Evolutionary conservation across 306 rosid species (phyloP), one percentile per base, ranked within the genome.

Genomic region (Quercus suber): DNA sequence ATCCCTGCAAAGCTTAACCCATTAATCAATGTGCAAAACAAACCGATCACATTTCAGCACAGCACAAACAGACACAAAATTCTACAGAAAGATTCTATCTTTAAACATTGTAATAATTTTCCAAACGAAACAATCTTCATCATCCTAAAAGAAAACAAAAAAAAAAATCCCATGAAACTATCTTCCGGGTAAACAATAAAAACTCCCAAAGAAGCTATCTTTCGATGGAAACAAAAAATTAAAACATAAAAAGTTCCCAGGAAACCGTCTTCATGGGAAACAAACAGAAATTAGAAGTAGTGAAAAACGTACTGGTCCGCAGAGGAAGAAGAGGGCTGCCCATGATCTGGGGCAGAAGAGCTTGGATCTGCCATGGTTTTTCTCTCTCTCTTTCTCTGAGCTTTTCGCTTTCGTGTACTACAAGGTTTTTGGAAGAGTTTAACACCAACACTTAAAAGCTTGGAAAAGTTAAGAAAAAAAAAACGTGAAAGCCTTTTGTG

Each of bases 311-410:
- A 83, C 87, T 15, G 68, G 55, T 71, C 87, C 27, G 70, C 57
- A 23, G 81, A 78, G n/a, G 78, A 58, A 5, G 73, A 59, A 37
- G 78, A 77, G 27, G 80, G 59, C 59, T 78, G 69, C 9, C 15
- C 37, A 4, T 25, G 63, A 49, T 71, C 80, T 11, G 74, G 55
- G 45, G 78, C 75, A 10, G 76, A 63, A 6, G 76, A 72, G 25
- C 67, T 77, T 18, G 76, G 73, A 43, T 80, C 81, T 37, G 55
- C 67, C 84, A 80, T 83, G n/a, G 71, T n/a, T 71, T 59, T 14
- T 28, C 33, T 23, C 56, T 55, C 63, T 30, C 63, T 57, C 27
- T n/a, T 11, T 3, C 12, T 49, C 53, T 12, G 53, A 49, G 53
- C 53, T 49, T 10, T 57, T 57, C 7, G 14, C 4, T 9, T 5